These are phyloP conservation scores for Zygosaccharomyces sapae DNA, from an alignment of 1,139 yeast species.

Conservation along the genomic window DNA sequence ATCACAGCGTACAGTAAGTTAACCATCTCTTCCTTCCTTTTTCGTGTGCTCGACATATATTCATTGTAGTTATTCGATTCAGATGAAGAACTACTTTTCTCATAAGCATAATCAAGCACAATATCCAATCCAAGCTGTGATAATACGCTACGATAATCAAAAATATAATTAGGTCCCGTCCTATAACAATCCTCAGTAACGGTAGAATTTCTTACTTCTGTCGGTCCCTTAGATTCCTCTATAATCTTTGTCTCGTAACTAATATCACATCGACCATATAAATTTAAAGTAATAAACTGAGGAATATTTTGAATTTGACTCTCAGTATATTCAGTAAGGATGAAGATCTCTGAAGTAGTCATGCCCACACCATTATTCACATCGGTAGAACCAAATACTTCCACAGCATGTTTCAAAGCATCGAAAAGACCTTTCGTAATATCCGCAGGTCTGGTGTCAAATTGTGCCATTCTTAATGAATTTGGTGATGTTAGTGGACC, in stretches of 20 bases:
- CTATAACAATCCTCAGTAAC: slow-evolving; percentile 16
- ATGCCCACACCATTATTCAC: slow-evolving; percentile 33
- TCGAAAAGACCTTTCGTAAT: slow-evolving; percentile 30
- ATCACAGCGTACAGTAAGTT: slow-evolving; percentile 21
- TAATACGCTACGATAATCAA: slow-evolving; percentile 31
- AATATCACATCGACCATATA: slow-evolving; percentile 30
- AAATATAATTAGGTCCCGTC: slow-evolving; percentile 23
- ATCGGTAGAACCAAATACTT: slow-evolving; percentile 20
- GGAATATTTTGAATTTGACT: slow-evolving; percentile 28
- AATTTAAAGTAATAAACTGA: slow-evolving; percentile 25
- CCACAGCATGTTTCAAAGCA: slow-evolving; percentile 25
- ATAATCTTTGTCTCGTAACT: slow-evolving; percentile 13
- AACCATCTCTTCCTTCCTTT: slow-evolving; percentile 20
- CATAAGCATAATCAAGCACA: slow-evolving; percentile 33
- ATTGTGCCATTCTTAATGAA: slow-evolving; percentile 22
- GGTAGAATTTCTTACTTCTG: slow-evolving; percentile 16
- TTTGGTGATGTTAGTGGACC: slow-evolving; percentile 26
- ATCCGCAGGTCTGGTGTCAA: slow-evolving; percentile 27
- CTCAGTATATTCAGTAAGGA: slow-evolving; percentile 29
- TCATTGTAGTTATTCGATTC: slow-evolving; percentile 13
- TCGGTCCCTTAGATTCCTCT: slow-evolving; percentile 6
- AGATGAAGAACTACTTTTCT: slow-evolving; percentile 6
- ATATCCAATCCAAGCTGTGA: slow-evolving; percentile 28
- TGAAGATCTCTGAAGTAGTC: slow-evolving; percentile 33
- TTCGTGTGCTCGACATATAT: slow-evolving; percentile 15